Conservation (phyloP, 805 yeast species). For the Pichia eremophila region DNA sequence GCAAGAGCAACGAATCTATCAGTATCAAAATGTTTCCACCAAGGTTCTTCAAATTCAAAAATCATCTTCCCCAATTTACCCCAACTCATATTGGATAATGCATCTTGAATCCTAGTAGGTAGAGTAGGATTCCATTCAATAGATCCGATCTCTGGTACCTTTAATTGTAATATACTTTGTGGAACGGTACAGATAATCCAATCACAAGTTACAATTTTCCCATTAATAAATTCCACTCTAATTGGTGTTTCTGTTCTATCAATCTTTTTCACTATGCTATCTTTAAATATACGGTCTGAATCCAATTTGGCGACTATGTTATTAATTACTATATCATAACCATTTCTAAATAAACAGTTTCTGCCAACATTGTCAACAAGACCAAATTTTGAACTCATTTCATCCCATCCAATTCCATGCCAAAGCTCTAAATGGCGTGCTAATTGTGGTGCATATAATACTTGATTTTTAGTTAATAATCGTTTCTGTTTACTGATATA, state of each 20-base stretch:
- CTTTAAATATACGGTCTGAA: constrained; percentile 27
- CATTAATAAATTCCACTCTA: constrained; percentile 27
- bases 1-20: constrained; percentile 43
- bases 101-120: constrained; percentile 33
- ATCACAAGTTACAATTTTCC: constrained; percentile 32
- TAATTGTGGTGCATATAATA: constrained; percentile 39
- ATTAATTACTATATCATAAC: constrained; percentile 45
- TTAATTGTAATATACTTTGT: constrained; percentile 51
- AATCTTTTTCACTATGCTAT: constrained; percentile 34
- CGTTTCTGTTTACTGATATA: constrained; percentile 39
- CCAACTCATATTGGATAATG: constrained; percentile 43
- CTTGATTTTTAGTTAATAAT: constrained; percentile 43
- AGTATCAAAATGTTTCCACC: constrained; percentile 46
- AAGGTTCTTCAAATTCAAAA: constrained; percentile 51
- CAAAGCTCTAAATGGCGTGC: constrained; percentile 61
- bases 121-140: constrained; percentile 49
- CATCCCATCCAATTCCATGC: constrained; percentile 68
- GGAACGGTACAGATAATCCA: constrained; percentile 71
- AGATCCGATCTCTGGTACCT: constrained; percentile 30
- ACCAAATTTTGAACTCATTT: constrained; percentile 59
- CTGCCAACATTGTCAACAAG: constrained; percentile 69
- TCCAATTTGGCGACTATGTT: constrained; percentile 35
- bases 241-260: constrained; percentile 20
- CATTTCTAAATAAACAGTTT: constrained; percentile 57
- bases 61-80: constrained; percentile 69